phyloP scores from a whole-genome alignment of 192 early-diverging fungal genomes.

The Gigaspora rosea region DNA sequence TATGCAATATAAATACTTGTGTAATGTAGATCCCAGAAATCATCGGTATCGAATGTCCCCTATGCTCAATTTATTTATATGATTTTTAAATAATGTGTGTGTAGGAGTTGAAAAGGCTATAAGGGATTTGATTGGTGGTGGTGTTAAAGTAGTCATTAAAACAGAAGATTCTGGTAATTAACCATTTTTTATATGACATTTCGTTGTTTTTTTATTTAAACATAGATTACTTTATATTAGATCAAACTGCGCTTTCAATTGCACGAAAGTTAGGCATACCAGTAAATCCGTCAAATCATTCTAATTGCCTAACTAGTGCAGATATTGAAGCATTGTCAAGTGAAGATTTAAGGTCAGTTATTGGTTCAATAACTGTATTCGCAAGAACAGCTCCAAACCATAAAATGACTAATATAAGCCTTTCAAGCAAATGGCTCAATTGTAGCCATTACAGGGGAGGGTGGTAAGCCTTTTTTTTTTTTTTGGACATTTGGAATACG shows the following conservation, averaged over 20 bases:
- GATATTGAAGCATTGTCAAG: constrained; percentile 72
- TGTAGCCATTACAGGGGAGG: constrained; percentile 97
- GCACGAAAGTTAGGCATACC: constrained; percentile 85
- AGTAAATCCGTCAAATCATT: constrained; percentile 48
- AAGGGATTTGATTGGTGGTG: no score
- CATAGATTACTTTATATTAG: constrained; percentile 35
- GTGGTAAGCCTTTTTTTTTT: constrained; percentile 43
- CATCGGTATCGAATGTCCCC: no score
- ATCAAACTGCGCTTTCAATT: constrained; percentile 88
- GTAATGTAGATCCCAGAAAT: no score
- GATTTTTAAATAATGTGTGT: not conserved
- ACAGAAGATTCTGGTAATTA: no score
- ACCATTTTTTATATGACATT: no score
- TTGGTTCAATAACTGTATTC: constrained; percentile 68
- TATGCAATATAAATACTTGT: no score
- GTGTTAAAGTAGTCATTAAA: no score
- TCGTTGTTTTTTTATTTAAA: no score
- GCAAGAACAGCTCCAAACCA: constrained; percentile 83
- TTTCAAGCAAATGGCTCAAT: constrained; percentile 83
- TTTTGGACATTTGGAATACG: no score
- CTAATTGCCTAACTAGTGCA: constrained; percentile 68
- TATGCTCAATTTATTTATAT: no score
- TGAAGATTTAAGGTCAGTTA: constrained; percentile 60
- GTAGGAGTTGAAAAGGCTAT: constrained; percentile 65
- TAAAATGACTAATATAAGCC: constrained; percentile 88